phyloP scores from a whole-genome alignment of 2,329 filamentous ascomycete species.

The Rhinocladiella similis region DNA sequence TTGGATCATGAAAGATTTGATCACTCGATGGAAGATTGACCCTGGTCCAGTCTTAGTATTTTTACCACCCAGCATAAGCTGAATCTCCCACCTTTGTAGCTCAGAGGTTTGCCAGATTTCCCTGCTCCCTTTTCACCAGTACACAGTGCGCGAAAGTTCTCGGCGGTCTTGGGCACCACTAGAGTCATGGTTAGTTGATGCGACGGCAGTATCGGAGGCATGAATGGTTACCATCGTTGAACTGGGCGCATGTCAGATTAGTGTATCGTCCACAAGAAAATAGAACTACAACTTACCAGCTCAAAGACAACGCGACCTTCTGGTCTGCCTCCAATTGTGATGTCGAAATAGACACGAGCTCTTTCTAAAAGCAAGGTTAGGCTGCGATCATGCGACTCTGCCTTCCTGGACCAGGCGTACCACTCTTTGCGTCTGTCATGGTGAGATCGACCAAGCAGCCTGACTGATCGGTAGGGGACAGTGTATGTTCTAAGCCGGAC shows the following conservation, averaged over 20 bases:
- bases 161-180: conserved; percentile 89
- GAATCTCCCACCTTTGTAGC: conserved; percentile 70
- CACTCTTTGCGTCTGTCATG: conserved; percentile 21
- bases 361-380: conserved; percentile 50
- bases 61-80: neutral
- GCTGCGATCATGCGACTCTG: neutral
- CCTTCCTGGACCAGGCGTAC: conserved; percentile 10
- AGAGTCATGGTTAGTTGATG: conserved; percentile 49
- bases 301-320: conserved; percentile 84
- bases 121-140: conserved; percentile 90
- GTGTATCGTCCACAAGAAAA: neutral
- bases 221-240: conserved; percentile 22
- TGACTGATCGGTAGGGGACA: neutral
- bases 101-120: conserved; percentile 78
- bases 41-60: conserved; percentile 45
- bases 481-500: neutral
- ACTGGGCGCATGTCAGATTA: conserved; percentile 23
- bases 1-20: conserved; percentile 99
- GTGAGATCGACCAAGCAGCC: neutral
- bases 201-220: neutral
- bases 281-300: conserved; percentile 57
- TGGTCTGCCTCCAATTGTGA: conserved; percentile 72
- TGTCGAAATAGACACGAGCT: conserved; percentile 89
- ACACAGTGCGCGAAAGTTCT: conserved; percentile 93
- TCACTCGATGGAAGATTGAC: conserved; percentile 90